Conservation (phyloP, 1,284 basidiomycete species). For the Cryptococcus maquisensis region DNA sequence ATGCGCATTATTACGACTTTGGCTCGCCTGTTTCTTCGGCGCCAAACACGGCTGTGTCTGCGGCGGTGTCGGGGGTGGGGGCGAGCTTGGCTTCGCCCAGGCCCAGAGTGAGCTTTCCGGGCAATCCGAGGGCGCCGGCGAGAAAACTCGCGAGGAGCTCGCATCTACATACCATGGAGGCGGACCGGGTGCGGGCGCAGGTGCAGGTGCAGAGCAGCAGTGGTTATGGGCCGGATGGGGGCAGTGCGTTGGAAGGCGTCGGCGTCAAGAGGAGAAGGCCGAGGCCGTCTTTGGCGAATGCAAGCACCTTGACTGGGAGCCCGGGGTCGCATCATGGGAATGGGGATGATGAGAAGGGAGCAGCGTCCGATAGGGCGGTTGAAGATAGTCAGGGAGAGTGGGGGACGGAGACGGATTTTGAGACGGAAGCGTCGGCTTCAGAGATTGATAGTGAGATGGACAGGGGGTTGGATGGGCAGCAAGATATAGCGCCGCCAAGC, state of each 20-base stretch:
- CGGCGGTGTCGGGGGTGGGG: no score
- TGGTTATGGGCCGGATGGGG: neutral
- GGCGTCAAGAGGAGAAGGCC: neutral
- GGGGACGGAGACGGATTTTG: constrained; percentile 13
- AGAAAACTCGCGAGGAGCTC: constrained; percentile 29
- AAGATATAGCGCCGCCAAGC: neutral
- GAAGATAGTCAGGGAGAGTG: constrained; percentile 16
- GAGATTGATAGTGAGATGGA: constrained; percentile 12
- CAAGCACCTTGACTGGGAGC: neutral
- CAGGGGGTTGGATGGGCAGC: no score
- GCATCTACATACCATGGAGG: constrained; percentile 40
- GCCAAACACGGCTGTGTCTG: neutral
- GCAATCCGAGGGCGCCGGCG: neutral
- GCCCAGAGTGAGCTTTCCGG: neutral
- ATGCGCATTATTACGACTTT: constrained; percentile 5
- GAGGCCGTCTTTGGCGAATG: neutral
- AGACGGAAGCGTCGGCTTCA: constrained; percentile 9
- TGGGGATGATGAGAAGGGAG: neutral
- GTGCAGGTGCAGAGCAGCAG: neutral
- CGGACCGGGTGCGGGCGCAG: constrained; percentile 10
- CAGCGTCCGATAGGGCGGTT: constrained; percentile 1
- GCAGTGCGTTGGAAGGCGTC: neutral
- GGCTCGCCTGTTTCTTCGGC: neutral
- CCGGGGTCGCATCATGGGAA: neutral
- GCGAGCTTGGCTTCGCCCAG: neutral